Evolutionary conservation across 768 basidiomycete species (phyloP), one percentile per base, ranked within the genome.

Genomic region (Agaricus bisporus): DNA sequence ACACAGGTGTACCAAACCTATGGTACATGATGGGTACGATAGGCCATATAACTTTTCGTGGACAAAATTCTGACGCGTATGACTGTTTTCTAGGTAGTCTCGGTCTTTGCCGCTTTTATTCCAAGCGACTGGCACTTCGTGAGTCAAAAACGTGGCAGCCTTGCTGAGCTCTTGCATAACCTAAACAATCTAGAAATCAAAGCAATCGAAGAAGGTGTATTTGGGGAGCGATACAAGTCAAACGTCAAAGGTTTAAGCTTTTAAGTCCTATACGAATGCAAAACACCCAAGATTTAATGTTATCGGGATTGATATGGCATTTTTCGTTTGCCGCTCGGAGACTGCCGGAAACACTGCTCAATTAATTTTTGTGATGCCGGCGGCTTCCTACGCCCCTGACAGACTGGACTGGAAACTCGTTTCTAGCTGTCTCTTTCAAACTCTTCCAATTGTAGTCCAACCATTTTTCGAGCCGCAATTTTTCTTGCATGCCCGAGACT

Each of bases 111-210:
- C 72, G 84, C 6, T 83, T 81, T 70, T 71, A 81, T 63, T 84
- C 84, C 5, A 85, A 78, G 60, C 79, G 79, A 54, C 41, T 85
- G 35, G 83, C 83, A 0, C 69, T 85, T 38, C 83, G 84, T 86
- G 57, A 62, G 83, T 76, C 29, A 14, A 14, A 10, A 6, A 10
- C 4, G 22, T 22, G 22, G 22, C 22, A 22, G 22, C 22, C 22
- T 22, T 17, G 25, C 25, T 10, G 29, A 32, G 10, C 8, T 32
- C 12, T 17, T 17, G 17, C 7, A 17, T 9, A 17, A 45, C 28
- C 17, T 9, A 48, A 17, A 22, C 3, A 6, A 1, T 15, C 11
- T 59, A 84, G 82, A 83, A 64, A 83, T 83, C 63, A 83, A 81
- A 61, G 82, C 82, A 0, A 74, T 75, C 29, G 74, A 82, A 56